Base-by-base conservation (phyloP, 208 protist species). In the Trypanosoma congolense region DNA sequence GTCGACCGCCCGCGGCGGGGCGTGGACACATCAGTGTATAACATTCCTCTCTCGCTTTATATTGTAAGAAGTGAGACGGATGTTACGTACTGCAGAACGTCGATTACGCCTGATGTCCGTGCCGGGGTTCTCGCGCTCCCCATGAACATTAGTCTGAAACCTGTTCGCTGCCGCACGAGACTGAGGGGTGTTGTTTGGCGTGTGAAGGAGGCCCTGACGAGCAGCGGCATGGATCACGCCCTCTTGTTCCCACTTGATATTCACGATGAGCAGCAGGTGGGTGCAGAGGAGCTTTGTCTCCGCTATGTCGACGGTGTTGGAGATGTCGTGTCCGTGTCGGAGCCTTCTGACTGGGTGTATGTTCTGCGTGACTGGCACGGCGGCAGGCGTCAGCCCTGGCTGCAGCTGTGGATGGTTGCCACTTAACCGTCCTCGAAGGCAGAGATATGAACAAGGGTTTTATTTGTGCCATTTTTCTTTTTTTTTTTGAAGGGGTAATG, bases 181-280 rank as follows among this genome's bases (percentile, higher is more conserved):
- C 65, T 90, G 26, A 65, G 69, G 0, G 82, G 82, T 3, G 43
- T 90, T 26, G 50, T 90, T 31, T 86, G 82, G 76, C 77, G 82
- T 31, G 61, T 86, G 16, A 74, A 66, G 64, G 25, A 55, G 31
- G 65, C 80, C 1, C 35, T 83, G 12, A 65, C 71, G 52, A 22
- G 25, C 25, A 22, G 56, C 35, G 56, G 70, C 45, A 38, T 72
- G 24, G 54, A 65, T 41, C 40, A 67, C 45, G 50, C 41, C 0
- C 63, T 68, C 12, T 28, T 64, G 2, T 63, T 62, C 19, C 60
- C 62, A 2, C 44, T 66, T n/a, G 54, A 65, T 33, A 56, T 65
- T 35, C 45, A 65, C 44, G 19, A 66, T 38, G 54, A 49, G 9
- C 52, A 59, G 18, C 50, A 61, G 26, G 47, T 55, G 3, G 56